Evolutionary conservation across 805 yeast species (phyloP).

Genomic region (Candida coquimbonensis): DNA sequence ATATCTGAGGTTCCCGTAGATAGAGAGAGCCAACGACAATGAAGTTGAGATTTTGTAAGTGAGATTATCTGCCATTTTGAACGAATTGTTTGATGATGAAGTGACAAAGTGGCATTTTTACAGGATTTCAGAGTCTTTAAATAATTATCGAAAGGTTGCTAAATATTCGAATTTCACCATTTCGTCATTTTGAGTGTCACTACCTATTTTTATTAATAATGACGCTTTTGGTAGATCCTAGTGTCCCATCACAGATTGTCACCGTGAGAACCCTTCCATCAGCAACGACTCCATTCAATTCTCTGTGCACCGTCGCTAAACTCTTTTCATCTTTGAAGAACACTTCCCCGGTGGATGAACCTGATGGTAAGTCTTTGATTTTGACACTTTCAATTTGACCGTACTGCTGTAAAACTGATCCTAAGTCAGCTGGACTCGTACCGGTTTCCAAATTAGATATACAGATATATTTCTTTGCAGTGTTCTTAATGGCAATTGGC

Average conservation of each 20-base stretch:
- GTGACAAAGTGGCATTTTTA: too few relatives aligned
- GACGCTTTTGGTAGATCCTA: neutral
- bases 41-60: constrained; percentile 40
- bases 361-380: constrained; percentile 31
- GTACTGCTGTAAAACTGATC: constrained; percentile 17
- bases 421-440: constrained; percentile 25
- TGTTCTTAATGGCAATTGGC: constrained; percentile 16
- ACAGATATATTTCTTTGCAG: constrained; percentile 19
- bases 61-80: constrained; percentile 1
- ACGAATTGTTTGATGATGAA: too few relatives aligned
- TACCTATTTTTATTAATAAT: neutral
- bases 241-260: constrained; percentile 16
- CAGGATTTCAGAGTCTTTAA: too few relatives aligned
- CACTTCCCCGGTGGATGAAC: constrained; percentile 33
- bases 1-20: constrained; percentile 35
- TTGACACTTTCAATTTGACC: constrained; percentile 21
- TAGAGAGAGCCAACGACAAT: constrained; percentile 47
- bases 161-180: too few relatives aligned
- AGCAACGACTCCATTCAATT: constrained; percentile 38
- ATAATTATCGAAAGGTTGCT: too few relatives aligned
- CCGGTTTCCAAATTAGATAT: constrained; percentile 26
- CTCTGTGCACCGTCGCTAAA: constrained; percentile 25
- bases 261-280: constrained; percentile 38
- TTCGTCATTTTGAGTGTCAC: neutral
- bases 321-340: constrained; percentile 23